phyloP scores from a whole-genome alignment of 2,329 filamentous ascomycete species.

The Aspergillus phoenicis region DNA sequence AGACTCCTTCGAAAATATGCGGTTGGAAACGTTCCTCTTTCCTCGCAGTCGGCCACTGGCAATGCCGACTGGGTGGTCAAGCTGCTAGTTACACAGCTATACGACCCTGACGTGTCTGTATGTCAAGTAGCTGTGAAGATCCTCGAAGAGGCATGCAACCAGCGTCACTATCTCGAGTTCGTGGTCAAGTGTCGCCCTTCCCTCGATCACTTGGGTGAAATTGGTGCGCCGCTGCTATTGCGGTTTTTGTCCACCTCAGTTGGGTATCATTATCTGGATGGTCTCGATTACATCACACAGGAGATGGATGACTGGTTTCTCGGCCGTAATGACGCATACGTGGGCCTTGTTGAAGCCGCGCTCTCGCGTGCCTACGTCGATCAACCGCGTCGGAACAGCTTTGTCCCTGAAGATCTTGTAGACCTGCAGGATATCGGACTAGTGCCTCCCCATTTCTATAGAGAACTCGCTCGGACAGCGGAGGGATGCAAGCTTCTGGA shows the following conservation, averaged over 20 bases:
- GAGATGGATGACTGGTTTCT: slow-evolving; percentile 99
- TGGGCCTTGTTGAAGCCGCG: slow-evolving; percentile 91
- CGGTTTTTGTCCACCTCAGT: slow-evolving; percentile 95
- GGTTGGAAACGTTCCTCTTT: slow-evolving; percentile 55
- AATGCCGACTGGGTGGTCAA: slow-evolving; percentile 96
- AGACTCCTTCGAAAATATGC: slow-evolving; percentile 86
- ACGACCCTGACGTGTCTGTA: slow-evolving; percentile 95
- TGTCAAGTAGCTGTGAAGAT: slow-evolving; percentile 97
- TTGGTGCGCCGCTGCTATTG: slow-evolving; percentile 87
- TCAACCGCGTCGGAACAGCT: slow-evolving; percentile 51
- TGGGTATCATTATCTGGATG: slow-evolving; percentile 95
- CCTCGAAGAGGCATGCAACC: slow-evolving; percentile 94
- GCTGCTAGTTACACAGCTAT: slow-evolving; percentile 94
- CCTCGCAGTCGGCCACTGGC: slow-evolving; percentile 47
- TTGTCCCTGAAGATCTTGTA: slow-evolving; percentile 60
- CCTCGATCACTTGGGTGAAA: slow-evolving; percentile 92
- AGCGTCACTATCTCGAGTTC: slow-evolving; percentile 86
- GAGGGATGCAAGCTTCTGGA: slow-evolving; percentile 89
- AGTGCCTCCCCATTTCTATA: slow-evolving; percentile 97
- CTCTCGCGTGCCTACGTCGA: slow-evolving; percentile 77
- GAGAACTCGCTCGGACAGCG: slow-evolving; percentile 86
- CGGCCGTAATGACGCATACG: slow-evolving; percentile 94
- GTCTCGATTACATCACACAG: slow-evolving; percentile 96
- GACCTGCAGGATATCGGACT: slow-evolving; percentile 58
- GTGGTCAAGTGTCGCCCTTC: slow-evolving; percentile 95